A percentile compares a stretch with the other conserved stretches of the same genome.
phyloP scores from a whole-genome alignment of 352 stramenopile genomes.

The Nothophytophthora sp. region DNA sequence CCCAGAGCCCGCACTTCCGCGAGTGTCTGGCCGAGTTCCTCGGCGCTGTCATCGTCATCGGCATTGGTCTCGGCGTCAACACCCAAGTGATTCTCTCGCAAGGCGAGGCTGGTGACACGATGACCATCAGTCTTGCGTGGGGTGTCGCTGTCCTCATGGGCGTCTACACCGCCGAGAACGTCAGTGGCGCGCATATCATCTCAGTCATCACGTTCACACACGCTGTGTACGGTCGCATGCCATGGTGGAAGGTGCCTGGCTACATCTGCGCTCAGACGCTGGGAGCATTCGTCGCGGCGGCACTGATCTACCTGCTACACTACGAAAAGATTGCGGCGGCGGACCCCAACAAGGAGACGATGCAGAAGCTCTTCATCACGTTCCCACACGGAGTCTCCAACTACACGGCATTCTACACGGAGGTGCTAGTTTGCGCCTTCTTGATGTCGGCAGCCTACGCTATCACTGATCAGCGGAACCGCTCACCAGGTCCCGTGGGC shows the following conservation, averaged over 20 bases:
- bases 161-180: conserved; percentile 33
- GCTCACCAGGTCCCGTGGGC: conserved; percentile 16
- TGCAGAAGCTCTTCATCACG: conserved; percentile 28
- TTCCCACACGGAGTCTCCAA: conserved; percentile 33
- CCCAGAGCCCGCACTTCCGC: conserved; percentile 9
- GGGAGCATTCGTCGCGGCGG: conserved; percentile 27
- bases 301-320: conserved; percentile 37
- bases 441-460: conserved; percentile 37
- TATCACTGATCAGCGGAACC: conserved; percentile 39
- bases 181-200: conserved; percentile 51
- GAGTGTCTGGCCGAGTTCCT: conserved; percentile 37
- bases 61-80: conserved; percentile 34
- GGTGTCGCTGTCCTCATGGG: conserved; percentile 46
- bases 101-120: conserved; percentile 36
- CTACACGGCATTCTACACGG: conserved; percentile 38
- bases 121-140: conserved; percentile 43
- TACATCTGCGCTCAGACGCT: conserved; percentile 35
- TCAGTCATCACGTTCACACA: conserved; percentile 40
- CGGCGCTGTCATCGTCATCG: conserved; percentile 5
- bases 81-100: conserved; percentile 42
- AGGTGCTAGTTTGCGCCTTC: conserved; percentile 42
- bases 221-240: conserved; percentile 27
- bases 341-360: conserved; percentile 29
- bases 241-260: conserved; percentile 37
- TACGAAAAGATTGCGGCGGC: conserved; percentile 28